Percentiles rank a stretch among this genome's conserved stretches.
phyloP scores from a whole-genome alignment of 176 grass and related monocot species.

The bread wheat (Triticum aestivum) region DNA sequence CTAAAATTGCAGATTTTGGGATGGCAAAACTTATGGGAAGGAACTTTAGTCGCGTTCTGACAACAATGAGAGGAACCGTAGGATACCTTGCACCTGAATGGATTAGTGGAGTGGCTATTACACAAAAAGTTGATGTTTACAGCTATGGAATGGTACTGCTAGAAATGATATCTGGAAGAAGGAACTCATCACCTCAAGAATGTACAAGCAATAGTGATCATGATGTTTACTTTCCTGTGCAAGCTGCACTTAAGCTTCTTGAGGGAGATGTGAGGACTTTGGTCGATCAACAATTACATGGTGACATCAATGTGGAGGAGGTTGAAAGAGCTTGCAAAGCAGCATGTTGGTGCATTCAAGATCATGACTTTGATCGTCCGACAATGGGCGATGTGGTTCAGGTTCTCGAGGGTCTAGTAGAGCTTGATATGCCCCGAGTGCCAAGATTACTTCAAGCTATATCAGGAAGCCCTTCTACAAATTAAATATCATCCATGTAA shows the following conservation, averaged over 20 bases:
- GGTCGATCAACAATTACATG: too few relatives aligned
- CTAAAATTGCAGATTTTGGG: slow-evolving; percentile 49
- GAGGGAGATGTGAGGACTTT: neutral
- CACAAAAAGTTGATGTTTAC: too few relatives aligned
- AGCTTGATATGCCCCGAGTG: neutral
- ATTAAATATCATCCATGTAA: too few relatives aligned
- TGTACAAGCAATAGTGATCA: neutral
- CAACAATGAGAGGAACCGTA: neutral
- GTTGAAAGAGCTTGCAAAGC: neutral
- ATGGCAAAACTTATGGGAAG: slow-evolving; percentile 15
- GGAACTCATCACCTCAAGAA: neutral
- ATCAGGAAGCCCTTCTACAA: neutral
- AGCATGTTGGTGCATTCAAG: neutral
- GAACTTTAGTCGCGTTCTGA: neutral
- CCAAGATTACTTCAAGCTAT: neutral
- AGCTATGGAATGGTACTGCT: neutral
- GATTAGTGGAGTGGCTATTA: neutral
- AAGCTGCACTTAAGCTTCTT: neutral
- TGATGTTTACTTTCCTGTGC: neutral
- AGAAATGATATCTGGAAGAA: neutral
- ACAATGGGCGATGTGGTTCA: neutral
- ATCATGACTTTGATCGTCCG: neutral
- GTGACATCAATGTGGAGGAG: too few relatives aligned
- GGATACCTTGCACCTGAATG: neutral
- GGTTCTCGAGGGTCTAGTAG: neutral